These are phyloP conservation scores for Pichia cactophila DNA, from an alignment of 1,139 yeast species.

Conservation along the genomic window DNA sequence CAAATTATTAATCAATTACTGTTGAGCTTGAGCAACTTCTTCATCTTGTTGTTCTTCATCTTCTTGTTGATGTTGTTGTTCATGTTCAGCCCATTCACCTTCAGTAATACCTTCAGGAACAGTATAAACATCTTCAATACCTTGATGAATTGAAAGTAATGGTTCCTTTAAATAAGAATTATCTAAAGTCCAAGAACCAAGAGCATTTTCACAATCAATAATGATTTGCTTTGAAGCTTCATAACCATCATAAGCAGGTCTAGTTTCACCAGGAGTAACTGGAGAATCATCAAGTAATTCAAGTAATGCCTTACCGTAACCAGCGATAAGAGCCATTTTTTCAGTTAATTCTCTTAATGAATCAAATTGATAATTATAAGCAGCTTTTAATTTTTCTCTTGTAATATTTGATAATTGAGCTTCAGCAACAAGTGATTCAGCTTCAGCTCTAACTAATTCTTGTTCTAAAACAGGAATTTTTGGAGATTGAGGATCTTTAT, in stretches of 20 bases:
- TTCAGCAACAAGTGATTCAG: constrained; percentile 97
- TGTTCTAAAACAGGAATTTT: constrained; percentile 93
- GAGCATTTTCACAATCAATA: constrained; percentile 92
- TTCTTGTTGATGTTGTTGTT: neutral
- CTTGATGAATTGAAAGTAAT: constrained; percentile 78
- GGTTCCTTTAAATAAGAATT: constrained; percentile 88
- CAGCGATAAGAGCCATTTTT: constrained; percentile 93
- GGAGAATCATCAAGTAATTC: constrained; percentile 95
- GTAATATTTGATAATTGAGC: constrained; percentile 97
- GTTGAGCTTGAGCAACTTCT: neutral
- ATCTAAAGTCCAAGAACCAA: constrained; percentile 95
- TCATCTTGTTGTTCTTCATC: neutral
- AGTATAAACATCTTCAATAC: constrained; percentile 51
- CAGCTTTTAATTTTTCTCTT: constrained; percentile 95
- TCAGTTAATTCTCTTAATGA: constrained; percentile 95
- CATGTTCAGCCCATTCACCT: constrained; percentile 26
- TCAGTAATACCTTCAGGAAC: constrained; percentile 29
- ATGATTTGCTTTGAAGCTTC: constrained; percentile 97
- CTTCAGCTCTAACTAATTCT: constrained; percentile 98
- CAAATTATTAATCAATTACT: neutral
- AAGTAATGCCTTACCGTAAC: constrained; percentile 94
- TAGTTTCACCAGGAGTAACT: constrained; percentile 98
- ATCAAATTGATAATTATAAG: constrained; percentile 95
- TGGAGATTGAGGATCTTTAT: constrained; percentile 97
- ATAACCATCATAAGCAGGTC: constrained; percentile 97